These are phyloP conservation scores for Diversispora eburnea DNA, from an alignment of 192 early-diverging fungal species.

Conservation along the genomic window DNA sequence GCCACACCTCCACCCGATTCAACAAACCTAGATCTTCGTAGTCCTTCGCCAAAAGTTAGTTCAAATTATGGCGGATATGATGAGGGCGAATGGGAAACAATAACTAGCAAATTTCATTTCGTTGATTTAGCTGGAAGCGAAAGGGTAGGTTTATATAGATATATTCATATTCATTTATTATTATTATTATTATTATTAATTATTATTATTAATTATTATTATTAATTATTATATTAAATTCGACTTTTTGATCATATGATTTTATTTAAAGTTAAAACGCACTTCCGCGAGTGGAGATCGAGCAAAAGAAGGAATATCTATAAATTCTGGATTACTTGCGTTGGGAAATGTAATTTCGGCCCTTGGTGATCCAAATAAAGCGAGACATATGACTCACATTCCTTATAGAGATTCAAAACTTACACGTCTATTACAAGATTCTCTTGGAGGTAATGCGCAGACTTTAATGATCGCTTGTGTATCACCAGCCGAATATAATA, in stretches of 20 bases:
- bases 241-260: too few species aligned
- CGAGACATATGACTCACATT: constrained; percentile 64
- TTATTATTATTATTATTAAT: too few species aligned
- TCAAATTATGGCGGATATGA: constrained; percentile 35
- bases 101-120: constrained; percentile 96
- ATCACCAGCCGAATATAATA: constrained; percentile 77
- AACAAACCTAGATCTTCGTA: background rate
- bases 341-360: constrained; percentile 98
- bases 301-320: constrained; percentile 93
- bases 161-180: too few species aligned
- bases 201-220: too few species aligned
- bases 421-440: constrained; percentile 94
- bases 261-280: constrained; percentile 64
- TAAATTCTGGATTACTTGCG: constrained; percentile 92
- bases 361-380: constrained; percentile 69
- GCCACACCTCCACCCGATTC: constrained; percentile 20
- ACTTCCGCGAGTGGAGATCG: constrained; percentile 91
- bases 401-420: constrained; percentile 98
- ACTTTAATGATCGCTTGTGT: constrained; percentile 97
- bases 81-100: constrained; percentile 50
- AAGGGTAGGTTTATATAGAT: constrained; percentile 40
- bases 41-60: constrained; percentile 16
- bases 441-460: constrained; percentile 88
- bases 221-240: too few species aligned
- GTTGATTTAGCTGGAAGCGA: constrained; percentile 99